Base-by-base conservation (phyloP, 2,329 filamentous ascomycete species). In the Diaporthe citriasiana region DNA sequence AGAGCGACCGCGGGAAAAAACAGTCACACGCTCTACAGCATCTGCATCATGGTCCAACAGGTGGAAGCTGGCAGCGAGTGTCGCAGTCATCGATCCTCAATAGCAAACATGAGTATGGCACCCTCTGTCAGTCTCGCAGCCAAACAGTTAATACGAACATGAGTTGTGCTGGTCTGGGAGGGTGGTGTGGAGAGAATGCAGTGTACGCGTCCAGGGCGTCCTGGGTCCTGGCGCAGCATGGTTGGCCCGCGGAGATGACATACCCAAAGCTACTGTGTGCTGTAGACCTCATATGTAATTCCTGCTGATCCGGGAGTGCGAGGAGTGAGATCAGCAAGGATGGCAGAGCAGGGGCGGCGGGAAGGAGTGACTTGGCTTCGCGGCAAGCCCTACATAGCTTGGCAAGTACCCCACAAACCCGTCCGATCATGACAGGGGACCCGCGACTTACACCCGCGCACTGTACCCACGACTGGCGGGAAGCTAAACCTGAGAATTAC, bases 321-420 rank as follows among this genome's bases (percentile, higher is more conserved):
- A 68, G 47, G 22, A 53, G 47, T 27, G 63, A 47, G 33, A 33
- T n/a, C 15, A 5, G 63, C 63, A 53, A 68, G 63, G 63, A 68
- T 68, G 33, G 13, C n/a, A n/a, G 45, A 38, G 63, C 63, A 66
- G 30, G 60, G 63, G 63, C 45, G 63, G 47, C 63, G 63, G 63
- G 63, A 68, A 47, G 56, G 47, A 42, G 57, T 72, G 70, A 72
- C 70, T 55, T 72, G 70, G 51, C 70, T 45, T 22, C 25, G 38
- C 70, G 70, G 57, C 25, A 27, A 55, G 30, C 30, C 51, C 27
- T 55, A 63, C 57, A 40, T 1, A 2, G 17, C 57, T 56, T 51
- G 70, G 57, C 57, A 72, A 72, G 70, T 72, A 56, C 57, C 47
- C 70, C 63, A 68, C 63, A 10, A 27, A 33, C 45, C n/a, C 45